Conservation (phyloP, 2,329 filamentous ascomycete species). For the Trichoderma koningii region DNA sequence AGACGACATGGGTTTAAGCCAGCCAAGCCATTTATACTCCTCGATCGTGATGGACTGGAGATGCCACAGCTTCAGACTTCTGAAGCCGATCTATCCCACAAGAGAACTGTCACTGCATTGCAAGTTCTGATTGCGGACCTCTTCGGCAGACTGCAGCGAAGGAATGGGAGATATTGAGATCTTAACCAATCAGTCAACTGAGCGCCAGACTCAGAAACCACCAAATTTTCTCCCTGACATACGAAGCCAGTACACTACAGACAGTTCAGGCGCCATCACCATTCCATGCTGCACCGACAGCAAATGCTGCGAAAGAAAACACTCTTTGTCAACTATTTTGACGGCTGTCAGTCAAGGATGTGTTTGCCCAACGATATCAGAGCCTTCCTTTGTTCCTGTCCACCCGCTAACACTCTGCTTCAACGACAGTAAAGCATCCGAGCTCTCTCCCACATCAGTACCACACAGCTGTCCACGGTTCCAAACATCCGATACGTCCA, state of each 20-base stretch:
- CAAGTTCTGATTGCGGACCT: no score
- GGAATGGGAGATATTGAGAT: no score
- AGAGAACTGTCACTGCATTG: not conserved
- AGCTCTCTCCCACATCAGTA: not conserved
- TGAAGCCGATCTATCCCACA: no score
- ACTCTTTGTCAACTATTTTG: not conserved
- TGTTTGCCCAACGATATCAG: not conserved
- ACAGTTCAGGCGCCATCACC: no score
- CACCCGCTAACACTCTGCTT: not conserved
- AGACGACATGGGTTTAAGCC: no score
- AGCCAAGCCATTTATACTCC: no score
- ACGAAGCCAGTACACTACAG: no score
- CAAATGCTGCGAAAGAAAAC: not conserved
- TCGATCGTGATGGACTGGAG: no score
- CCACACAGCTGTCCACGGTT: not conserved
- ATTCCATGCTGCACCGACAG: not conserved
- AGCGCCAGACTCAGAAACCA: no score
- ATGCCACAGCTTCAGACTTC: no score
- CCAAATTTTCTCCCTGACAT: not conserved
- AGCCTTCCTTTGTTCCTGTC: not conserved
- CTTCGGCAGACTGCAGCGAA: no score
- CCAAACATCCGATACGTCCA: conserved; percentile 9
- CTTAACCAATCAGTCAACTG: no score
- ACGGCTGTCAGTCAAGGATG: conserved; percentile 1
- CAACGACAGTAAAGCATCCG: not conserved